phyloP scores from a whole-genome alignment of 495 filamentous ascomycete species.

The Penicillium ucsense region DNA sequence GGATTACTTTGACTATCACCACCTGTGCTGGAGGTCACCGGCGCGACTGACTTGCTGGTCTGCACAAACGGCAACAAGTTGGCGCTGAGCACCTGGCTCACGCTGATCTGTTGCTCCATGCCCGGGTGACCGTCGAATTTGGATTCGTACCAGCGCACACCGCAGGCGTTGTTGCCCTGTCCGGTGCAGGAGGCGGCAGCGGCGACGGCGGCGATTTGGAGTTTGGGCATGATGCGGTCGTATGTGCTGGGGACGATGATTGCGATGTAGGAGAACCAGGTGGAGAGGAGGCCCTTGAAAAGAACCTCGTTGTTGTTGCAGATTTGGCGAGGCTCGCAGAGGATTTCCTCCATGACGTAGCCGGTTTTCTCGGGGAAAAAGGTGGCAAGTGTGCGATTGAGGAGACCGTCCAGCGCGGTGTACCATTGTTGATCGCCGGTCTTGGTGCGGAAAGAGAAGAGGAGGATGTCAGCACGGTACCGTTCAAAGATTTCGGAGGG shows the following conservation, averaged over 20 bases:
- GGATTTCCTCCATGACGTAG: conserved; percentile 49
- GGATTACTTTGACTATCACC: conserved; percentile 15
- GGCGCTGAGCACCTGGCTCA: conserved; percentile 47
- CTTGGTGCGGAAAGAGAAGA: neutral
- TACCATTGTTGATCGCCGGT: conserved; percentile 38
- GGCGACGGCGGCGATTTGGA: conserved; percentile 54
- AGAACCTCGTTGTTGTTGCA: conserved; percentile 66
- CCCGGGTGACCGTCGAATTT: conserved; percentile 55
- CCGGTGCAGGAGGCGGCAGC: conserved; percentile 60
- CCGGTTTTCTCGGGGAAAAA: conserved; percentile 43
- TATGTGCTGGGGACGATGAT: conserved; percentile 56
- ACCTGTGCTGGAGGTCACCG: conserved; percentile 8
- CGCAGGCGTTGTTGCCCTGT: conserved; percentile 56
- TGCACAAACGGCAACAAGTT: conserved; percentile 18
- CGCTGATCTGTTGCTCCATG: conserved; percentile 41
- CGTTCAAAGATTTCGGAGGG: too few relatives aligned
- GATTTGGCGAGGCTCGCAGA: conserved; percentile 49
- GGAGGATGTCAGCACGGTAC: too few relatives aligned
- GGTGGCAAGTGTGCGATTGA: conserved; percentile 30
- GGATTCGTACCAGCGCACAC: conserved; percentile 55
- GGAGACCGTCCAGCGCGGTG: conserved; percentile 40
- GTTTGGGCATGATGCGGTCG: conserved; percentile 51
- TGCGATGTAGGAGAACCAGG: conserved; percentile 65
- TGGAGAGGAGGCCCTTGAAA: conserved; percentile 71
- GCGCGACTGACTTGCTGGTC: conserved; percentile 1